phyloP scores from a whole-genome alignment of 108 stramenopile species.

The Chaetoceros tenuissimus region DNA sequence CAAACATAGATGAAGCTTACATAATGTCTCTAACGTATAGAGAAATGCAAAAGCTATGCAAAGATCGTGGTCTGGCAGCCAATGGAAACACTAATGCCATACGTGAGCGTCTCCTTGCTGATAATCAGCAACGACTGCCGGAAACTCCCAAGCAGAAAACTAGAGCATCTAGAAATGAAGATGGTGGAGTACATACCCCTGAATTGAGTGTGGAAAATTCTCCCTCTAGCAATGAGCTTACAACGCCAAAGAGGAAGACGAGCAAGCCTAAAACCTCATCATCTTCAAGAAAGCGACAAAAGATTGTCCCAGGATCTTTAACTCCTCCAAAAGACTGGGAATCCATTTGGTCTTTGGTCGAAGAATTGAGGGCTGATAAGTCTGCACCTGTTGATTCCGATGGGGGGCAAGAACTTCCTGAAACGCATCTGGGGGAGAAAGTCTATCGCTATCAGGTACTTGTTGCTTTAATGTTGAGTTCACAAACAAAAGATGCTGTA shows the following conservation, averaged over 20 bases:
- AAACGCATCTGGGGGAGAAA: constrained; percentile 24
- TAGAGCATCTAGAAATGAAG: background rate
- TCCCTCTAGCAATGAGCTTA: background rate
- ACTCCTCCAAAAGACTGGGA: constrained; percentile 59
- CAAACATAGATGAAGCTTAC: too few species aligned
- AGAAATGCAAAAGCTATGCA: background rate
- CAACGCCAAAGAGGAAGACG: background rate
- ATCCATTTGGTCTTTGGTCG: constrained; percentile 54
- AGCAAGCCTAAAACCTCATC: background rate
- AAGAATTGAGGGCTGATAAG: constrained; percentile 67
- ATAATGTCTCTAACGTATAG: background rate
- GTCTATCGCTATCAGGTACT: constrained; percentile 69
- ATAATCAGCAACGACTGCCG: background rate
- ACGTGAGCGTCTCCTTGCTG: background rate
- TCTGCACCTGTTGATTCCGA: constrained; percentile 75
- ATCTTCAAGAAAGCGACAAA: constrained; percentile 25
- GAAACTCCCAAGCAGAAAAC: background rate
- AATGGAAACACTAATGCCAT: background rate
- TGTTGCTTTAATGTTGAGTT: constrained; percentile 76
- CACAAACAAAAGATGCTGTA: constrained; percentile 89
- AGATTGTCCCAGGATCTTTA: constrained; percentile 31
- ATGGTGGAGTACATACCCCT: background rate
- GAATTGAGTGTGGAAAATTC: background rate
- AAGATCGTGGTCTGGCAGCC: background rate
- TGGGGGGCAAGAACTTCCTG: constrained; percentile 69